Conservation (phyloP, 805 yeast species). For the Hanseniaspora jakobsenii region DNA sequence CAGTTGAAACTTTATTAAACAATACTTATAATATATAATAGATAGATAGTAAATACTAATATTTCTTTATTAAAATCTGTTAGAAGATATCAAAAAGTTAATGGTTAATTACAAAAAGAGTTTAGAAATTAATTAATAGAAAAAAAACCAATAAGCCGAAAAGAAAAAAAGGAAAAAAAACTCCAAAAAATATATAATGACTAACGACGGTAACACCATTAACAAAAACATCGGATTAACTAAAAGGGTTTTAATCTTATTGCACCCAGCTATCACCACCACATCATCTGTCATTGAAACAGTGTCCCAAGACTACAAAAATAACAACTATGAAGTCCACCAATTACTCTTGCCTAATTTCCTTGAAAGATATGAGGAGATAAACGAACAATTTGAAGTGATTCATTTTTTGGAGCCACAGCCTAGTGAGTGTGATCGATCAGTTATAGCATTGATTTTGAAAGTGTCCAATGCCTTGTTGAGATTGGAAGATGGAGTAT, state of each 20-base stretch:
- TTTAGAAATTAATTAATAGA: too few relatives aligned
- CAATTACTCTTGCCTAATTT: slow-evolving; percentile 12
- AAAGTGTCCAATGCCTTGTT: slow-evolving; percentile 11
- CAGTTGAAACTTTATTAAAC: too few relatives aligned
- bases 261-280: slow-evolving; percentile 59
- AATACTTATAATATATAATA: too few relatives aligned
- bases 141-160: too few relatives aligned
- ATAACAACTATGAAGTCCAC: slow-evolving; percentile 3
- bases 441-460: slow-evolving; percentile 8
- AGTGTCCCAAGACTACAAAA: not conserved
- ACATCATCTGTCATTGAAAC: slow-evolving; percentile 37
- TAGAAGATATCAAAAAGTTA: too few relatives aligned
- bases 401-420: slow-evolving; percentile 15
- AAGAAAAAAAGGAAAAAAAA: too few relatives aligned
- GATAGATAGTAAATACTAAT: too few relatives aligned
- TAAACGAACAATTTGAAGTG: not conserved
- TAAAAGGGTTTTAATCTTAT: slow-evolving; percentile 33
- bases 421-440: slow-evolving; percentile 10
- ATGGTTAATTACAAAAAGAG: too few relatives aligned
- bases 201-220: not conserved
- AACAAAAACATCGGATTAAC: slow-evolving; percentile 12
- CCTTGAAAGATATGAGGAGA: slow-evolving; percentile 1
- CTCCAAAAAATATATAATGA: not conserved
- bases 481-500: not conserved
- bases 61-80: too few relatives aligned